Conservation (phyloP, 768 basidiomycete species). For the Termitomyces sp. region DNA sequence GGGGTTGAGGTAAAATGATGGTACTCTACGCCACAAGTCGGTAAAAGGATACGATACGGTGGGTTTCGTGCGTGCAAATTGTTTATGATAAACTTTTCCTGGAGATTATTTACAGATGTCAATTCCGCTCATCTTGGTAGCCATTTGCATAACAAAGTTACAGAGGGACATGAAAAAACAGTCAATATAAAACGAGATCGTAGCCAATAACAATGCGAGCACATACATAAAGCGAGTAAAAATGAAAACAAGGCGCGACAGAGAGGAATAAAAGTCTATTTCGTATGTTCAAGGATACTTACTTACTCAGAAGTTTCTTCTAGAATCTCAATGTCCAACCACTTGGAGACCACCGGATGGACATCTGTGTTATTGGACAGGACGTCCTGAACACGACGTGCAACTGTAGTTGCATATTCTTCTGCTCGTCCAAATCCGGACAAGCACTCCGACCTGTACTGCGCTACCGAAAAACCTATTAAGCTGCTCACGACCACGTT, state of each 20-base stretch:
- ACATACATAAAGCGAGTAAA: neutral
- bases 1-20: too few species aligned
- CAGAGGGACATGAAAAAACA: neutral
- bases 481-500: conserved; percentile 44
- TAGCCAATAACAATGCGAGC: neutral
- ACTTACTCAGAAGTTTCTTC: conserved; percentile 19
- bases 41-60: too few species aligned
- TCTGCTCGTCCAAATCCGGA: conserved; percentile 76
- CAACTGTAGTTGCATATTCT: conserved; percentile 58
- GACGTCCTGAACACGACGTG: conserved; percentile 47
- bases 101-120: neutral
- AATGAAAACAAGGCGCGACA: neutral
- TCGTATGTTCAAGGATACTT: neutral
- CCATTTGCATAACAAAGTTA: neutral
- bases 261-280: neutral
- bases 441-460: conserved; percentile 65
- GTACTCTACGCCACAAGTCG: too few species aligned
- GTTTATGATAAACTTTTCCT: too few species aligned
- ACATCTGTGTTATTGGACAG: conserved; percentile 28
- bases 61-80: too few species aligned
- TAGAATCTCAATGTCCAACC: conserved; percentile 44
- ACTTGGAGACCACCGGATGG: conserved; percentile 34
- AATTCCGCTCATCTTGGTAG: neutral
- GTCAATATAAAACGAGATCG: neutral
- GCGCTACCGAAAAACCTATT: conserved; percentile 52